Conservation (phyloP, 2,329 filamentous ascomycete genomes). For the Botrytis squamosa region DNA sequence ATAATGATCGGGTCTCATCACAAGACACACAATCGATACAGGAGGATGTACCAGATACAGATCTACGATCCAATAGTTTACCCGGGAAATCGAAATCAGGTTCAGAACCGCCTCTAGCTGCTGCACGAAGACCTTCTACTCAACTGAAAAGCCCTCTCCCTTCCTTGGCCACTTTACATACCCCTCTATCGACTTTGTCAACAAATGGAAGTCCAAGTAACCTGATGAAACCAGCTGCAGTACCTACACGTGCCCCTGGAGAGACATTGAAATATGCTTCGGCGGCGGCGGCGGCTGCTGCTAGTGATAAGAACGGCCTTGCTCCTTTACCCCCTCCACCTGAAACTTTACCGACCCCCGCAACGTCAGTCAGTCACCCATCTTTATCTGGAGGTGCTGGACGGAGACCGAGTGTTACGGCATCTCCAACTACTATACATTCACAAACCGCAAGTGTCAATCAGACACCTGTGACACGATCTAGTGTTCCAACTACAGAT, state of each 20-base stretch:
- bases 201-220: conserved; percentile 59
- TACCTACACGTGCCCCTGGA: conserved; percentile 79
- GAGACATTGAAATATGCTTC: conserved; percentile 97
- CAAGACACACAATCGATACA: conserved; percentile 92
- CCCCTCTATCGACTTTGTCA: conserved; percentile 54
- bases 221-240: conserved; percentile 87
- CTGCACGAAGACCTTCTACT: conserved; percentile 71
- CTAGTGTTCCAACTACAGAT: conserved; percentile 41
- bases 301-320: conserved; percentile 89
- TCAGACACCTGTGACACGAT: conserved; percentile 41
- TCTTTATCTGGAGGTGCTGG: conserved; percentile 43
- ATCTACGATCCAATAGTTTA: conserved; percentile 48
- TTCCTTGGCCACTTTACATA: conserved; percentile 86
- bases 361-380: conserved; percentile 40
- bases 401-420: conserved; percentile 55
- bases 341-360: conserved; percentile 54
- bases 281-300: conserved; percentile 88
- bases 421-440: conserved; percentile 52
- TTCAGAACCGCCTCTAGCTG: conserved; percentile 56
- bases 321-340: conserved; percentile 90
- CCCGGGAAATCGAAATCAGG: conserved; percentile 52
- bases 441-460: conserved; percentile 45
- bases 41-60: conserved; percentile 70
- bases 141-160: conserved; percentile 93
- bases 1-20: conserved; percentile 87